Evolutionary conservation across 2,329 filamentous ascomycete genomes (phyloP), one percentile per base, ranked within the genome.

Genomic region (Lachnellula occidentalis): DNA sequence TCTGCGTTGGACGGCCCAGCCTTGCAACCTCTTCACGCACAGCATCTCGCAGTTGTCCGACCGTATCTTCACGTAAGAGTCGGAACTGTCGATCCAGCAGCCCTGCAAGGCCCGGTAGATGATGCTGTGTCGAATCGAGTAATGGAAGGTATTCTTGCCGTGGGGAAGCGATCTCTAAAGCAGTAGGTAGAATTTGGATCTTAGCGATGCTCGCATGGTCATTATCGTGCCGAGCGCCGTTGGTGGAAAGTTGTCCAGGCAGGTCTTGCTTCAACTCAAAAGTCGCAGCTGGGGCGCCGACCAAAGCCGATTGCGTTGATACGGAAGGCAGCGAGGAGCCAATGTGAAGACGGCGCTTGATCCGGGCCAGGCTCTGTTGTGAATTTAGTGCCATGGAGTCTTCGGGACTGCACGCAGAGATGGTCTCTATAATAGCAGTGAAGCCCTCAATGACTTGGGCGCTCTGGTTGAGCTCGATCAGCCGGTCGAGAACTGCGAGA

Each of bases 71-170:
- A 2, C 80, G 72, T 1, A 82, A 64, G 1, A 83, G 72, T 15
- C 80, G 74, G 48, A 83, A 83, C 51, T 82, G 75, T 52, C 75
- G 70, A 63, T 83, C 80, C 0, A 83, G 64, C 1, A 79, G 71
- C 2, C 79, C 77, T 4, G 64, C 66, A 11, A 80, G 71, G 1
- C 77, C 75, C 3, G 65, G 59, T 12, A 72, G 60, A 56, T 79
- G 75, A 55, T 72, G 71, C 12, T 68, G 66, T 0, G 65, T 64
- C 3, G 73, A 63, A 58, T 78, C 71, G 2, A 64, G 73, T 22
- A 55, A 57, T 53, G 73, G 75, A 6, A 80, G 64, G 56, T 77
- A 80, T 55, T 79, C 77, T 3, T 61, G 64, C n/a, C 72, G 69
- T 1, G 54, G 50, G 1, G 72, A 75, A 39, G 66, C 52, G 53